Percentiles rank a stretch among this genome's conserved stretches.
phyloP scores from a whole-genome alignment of 2,329 filamentous ascomycete genomes.

The Zymoseptoria passerinii region DNA sequence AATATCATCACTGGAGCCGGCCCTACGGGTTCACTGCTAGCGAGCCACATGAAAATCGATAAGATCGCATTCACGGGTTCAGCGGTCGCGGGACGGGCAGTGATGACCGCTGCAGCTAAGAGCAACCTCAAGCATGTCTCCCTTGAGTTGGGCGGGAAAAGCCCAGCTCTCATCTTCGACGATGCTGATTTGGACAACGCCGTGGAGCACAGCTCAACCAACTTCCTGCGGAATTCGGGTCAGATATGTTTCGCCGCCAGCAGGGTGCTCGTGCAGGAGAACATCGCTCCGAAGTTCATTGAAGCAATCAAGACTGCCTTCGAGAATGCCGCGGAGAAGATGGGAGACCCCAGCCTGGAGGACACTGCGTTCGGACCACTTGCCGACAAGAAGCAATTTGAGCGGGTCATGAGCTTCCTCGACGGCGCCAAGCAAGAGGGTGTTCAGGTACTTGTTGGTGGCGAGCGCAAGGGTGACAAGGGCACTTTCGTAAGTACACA shows the following conservation, averaged over 20 bases:
- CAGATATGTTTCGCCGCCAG: conserved; percentile 25
- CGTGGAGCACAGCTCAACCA: conserved; percentile 4
- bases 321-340: conserved; percentile 13
- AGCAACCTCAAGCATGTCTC: conserved; percentile 39
- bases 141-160: conserved; percentile 45
- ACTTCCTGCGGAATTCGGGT: conserved; percentile 10
- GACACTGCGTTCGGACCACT: conserved; percentile 39
- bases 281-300: conserved; percentile 40
- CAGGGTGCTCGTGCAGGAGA: conserved; percentile 27
- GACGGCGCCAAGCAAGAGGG: conserved; percentile 16
- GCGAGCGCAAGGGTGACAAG: conserved; percentile 16
- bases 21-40: conserved; percentile 9
- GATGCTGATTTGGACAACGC: conserved; percentile 39
- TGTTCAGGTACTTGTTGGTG: conserved; percentile 17
- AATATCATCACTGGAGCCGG: conserved; percentile 33
- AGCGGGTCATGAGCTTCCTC: conserved; percentile 27
- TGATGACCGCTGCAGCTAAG: conserved; percentile 31
- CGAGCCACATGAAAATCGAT: conserved; percentile 44
- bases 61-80: conserved; percentile 42
- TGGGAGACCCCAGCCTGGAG: conserved; percentile 21
- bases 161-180: conserved; percentile 35
- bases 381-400: conserved; percentile 43
- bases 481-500: conserved; percentile 26
- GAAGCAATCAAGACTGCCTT: conserved; percentile 32
- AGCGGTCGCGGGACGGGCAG: conserved; percentile 36